Base-by-base conservation (phyloP, 805 yeast species). In the Suhomyces sp. region DNA sequence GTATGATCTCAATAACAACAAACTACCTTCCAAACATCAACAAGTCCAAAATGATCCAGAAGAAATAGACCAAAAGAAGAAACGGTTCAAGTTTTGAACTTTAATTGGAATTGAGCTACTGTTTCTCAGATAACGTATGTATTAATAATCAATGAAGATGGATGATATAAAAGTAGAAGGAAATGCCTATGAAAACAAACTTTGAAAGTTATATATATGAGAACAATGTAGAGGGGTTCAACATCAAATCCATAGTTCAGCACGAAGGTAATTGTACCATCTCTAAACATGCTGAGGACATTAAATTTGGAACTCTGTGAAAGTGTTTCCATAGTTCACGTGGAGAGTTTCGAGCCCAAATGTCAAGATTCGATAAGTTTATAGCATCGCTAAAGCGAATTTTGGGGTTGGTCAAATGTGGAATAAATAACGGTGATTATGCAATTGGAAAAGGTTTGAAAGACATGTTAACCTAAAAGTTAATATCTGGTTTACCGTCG, bases 401-500 rank as follows among this genome's bases (percentile, higher is more conserved):
- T n/a, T n/a, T n/a, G n/a, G n/a, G n/a, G n/a, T n/a, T n/a, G n/a
- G n/a, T n/a, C n/a, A n/a, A n/a, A n/a, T n/a, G 28, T 19, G 17
- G 20, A 18, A 33, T 29, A 25, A 29, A 35, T 35, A 31, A 35
- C 35, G 36, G 29, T 39, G 33, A 20, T 35, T 36, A 40, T 40
- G 44, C 44, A 40, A 34, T 31, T 32, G 28, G 31, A 28, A 23
- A 28, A 18, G 18, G 6, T 14, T 24, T 27, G 13, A 15, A 25
- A 25, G 34, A 29, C 23, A 23, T 24, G 31, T 14, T 19, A 9
- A 8, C 21, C 42, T 54, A 58, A 46, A 59, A 56, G 53, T 60
- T 60, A 47, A 67, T 55, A 42, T 60, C 64, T 33, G 73, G 72
- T 42, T 56, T 58, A 33, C 59, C 74, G 58, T 78, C 83, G 40